Evolutionary conservation across 129 eudicot genomes (phyloP).

Genomic region (Daucus carota): DH1_v3.0 NC_030383.2:4013501-4014000

Average conservation of each 20-base stretch:
- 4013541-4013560: constrained; percentile 28
- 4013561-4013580: constrained; percentile 76
- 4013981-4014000: constrained; percentile 61
- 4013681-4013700: constrained; percentile 83
- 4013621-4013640: constrained; percentile 77
- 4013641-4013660: constrained; percentile 65
- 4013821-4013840: not conserved
- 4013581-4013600: constrained; percentile 42
- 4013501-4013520: not conserved
- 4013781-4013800: not conserved
- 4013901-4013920: not conserved
- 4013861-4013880: not conserved
- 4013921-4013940: constrained; percentile 38
- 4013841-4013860: not conserved
- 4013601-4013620: constrained; percentile 54
- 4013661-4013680: constrained; percentile 75
- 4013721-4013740: not conserved
- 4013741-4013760: not conserved
- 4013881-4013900: not conserved
- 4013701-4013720: not conserved
- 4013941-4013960: constrained; percentile 70
- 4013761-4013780: not conserved
- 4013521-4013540: not conserved
- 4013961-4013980: constrained; percentile 51
- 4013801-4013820: not conserved